A percentile compares a stretch with the other conserved stretches of the same genome.
Evolutionary conservation across 1,284 basidiomycete species (phyloP).

Genomic region (Porodaedalea pini): DNA sequence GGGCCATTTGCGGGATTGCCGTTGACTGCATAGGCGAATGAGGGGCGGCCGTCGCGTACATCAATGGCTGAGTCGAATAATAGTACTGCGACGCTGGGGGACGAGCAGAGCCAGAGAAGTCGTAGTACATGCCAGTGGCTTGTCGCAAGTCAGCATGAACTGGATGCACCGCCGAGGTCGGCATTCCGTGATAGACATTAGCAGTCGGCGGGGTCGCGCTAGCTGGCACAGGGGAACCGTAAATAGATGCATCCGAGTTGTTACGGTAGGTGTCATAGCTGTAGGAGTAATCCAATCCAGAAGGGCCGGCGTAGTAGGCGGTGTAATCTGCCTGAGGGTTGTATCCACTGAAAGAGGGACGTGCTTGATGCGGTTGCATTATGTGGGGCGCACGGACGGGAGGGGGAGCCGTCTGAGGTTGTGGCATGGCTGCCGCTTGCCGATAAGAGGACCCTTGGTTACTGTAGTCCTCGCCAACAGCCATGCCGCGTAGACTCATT

Average conservation of each 20-base stretch:
- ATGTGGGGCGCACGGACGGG: constrained; percentile 25
- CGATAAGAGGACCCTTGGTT: constrained; percentile 30
- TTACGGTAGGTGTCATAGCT: constrained; percentile 53
- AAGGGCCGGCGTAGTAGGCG: constrained; percentile 47
- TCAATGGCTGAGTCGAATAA: constrained; percentile 55
- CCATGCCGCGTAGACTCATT: constrained; percentile 60
- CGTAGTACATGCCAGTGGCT: constrained; percentile 57
- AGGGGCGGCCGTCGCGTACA: constrained; percentile 43
- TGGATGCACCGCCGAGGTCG: constrained; percentile 44
- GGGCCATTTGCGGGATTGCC: constrained; percentile 43
- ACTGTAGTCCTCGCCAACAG: constrained; percentile 58
- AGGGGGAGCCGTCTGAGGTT: constrained; percentile 31
- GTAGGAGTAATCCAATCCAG: constrained; percentile 42
- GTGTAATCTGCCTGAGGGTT: constrained; percentile 51
- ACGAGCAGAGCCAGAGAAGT: constrained; percentile 48
- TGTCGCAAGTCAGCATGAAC: constrained; percentile 43
- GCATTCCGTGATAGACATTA: constrained; percentile 45
- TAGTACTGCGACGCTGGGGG: constrained; percentile 56
- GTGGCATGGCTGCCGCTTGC: constrained; percentile 22
- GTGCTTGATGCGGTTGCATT: constrained; percentile 31
- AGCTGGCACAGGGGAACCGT: constrained; percentile 41
- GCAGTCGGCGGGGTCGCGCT: constrained; percentile 38
- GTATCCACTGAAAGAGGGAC: constrained; percentile 48
- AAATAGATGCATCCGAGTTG: constrained; percentile 48
- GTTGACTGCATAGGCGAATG: constrained; percentile 44